These are phyloP conservation scores for Pistacia atlantica DNA, from an alignment of 345 rosid species.

Conservation along the genomic window DNA sequence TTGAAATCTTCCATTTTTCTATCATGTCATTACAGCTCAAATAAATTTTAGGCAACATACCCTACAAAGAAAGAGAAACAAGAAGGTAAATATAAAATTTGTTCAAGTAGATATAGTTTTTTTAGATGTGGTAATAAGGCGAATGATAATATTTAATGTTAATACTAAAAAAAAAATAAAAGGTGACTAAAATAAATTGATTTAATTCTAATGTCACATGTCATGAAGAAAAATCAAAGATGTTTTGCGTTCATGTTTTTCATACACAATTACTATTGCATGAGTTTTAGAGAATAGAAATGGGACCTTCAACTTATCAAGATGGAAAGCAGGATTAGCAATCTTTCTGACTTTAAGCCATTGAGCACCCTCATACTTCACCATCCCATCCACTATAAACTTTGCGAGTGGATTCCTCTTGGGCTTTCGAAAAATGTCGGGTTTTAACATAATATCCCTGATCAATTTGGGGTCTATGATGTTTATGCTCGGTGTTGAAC, in stretches of 20 bases:
- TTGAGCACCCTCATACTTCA: not conserved
- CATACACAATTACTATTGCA: too few species aligned
- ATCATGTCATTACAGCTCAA: constrained; percentile 34
- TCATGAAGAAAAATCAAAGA: too few species aligned
- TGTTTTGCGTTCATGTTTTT: too few species aligned
- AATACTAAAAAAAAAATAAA: too few species aligned
- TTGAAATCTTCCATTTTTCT: constrained; percentile 29
- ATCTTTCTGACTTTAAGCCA: constrained; percentile 20
- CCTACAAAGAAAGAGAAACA: constrained; percentile 10
- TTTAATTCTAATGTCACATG: too few species aligned
- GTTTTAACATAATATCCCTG: not conserved
- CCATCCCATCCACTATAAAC: not conserved
- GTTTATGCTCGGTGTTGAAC: constrained; percentile 16
- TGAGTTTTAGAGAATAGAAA: not conserved
- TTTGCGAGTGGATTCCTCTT: not conserved
- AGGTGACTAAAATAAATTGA: too few species aligned
- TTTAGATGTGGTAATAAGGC: too few species aligned
- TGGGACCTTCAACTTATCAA: not conserved
- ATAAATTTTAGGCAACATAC: constrained; percentile 31
- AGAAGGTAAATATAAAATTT: too few species aligned
- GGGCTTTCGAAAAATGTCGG: not conserved
- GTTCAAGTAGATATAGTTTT: too few species aligned
- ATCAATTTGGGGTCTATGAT: constrained; percentile 16
- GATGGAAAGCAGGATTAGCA: constrained; percentile 11
- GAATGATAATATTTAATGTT: too few species aligned